Evolutionary conservation across 495 filamentous ascomycete species (phyloP), one percentile per base, ranked within the genome.

Genomic region (Elasticomyces elasticus): DNA sequence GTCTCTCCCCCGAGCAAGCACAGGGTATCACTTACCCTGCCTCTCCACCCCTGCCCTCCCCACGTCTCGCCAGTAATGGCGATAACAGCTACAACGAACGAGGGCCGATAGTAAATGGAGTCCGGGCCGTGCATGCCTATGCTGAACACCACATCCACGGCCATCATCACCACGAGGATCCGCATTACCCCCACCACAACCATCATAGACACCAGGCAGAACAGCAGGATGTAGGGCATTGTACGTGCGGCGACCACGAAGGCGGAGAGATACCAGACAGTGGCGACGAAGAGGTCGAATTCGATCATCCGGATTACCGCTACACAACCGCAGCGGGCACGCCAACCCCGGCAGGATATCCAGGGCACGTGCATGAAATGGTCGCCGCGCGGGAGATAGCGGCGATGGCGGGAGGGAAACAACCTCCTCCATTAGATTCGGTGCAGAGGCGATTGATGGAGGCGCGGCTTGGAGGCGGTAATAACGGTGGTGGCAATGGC

Each of bases 1-100:
- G 88, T 35, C 74, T 99, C 23, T 85, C 89, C 15, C 80, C 82
- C 55, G 88, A 92, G 61, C 81, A 87, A 54, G 89, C 86, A 49
- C 82, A 85, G 33, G 81, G 82, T 15, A 91, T 95, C 59, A 74
- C 82, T 49, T 96, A 86, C 63, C 87, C 90, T 1, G 74, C 79
- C 2, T 85, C 84, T 4, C 76, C 79, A 37, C 77, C 76, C 13
- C 75, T 79, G 2, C 75, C 80, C 28, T 81, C 89, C 13, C 65
- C 88, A 22, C 95, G 68, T 82, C 81, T 59, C 86, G 45, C 45
- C 45, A 19, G 25, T 25, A 28, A 15, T 27, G 33, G 9, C 45
- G 30, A 31, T 40, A 15, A 26, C 64, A 66, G 49, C 63, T 60
- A 33, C 62, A 54, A 12, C 61, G 67, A 35, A 35, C 61, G 27